A percentile compares a stretch with the other conserved stretches of the same genome.
Conservation (phyloP, 495 filamentous ascomycete genomes). For the Neurospora tetraspora region DNA sequence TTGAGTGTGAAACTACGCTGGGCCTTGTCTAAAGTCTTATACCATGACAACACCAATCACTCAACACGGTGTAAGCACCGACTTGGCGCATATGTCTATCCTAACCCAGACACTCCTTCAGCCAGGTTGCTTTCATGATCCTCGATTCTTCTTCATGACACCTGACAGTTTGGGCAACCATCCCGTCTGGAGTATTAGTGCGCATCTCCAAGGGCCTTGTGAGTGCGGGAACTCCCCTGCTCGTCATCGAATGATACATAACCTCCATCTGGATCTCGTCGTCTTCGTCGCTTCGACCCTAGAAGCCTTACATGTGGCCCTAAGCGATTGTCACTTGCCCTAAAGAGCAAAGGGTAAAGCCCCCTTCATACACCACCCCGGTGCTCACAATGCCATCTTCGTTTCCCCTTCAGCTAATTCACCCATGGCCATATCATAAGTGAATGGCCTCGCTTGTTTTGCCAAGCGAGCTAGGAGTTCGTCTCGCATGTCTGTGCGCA, state of each 20-base stretch:
- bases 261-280: not conserved
- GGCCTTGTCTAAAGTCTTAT: too few species aligned
- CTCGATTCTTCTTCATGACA: too few species aligned
- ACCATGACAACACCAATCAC: too few species aligned
- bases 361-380: not conserved
- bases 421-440: not conserved
- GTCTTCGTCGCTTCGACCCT: not conserved
- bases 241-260: not conserved
- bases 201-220: not conserved
- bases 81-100: too few species aligned
- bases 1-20: too few species aligned
- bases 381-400: not conserved
- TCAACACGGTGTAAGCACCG: too few species aligned
- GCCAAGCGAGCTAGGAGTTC: not conserved
- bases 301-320: not conserved
- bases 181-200: not conserved
- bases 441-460: not conserved
- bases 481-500: not conserved
- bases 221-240: not conserved
- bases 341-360: not conserved
- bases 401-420: not conserved
- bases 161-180: too few species aligned
- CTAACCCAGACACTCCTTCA: too few species aligned
- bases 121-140: too few species aligned
- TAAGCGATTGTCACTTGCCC: not conserved